Percentiles rank a stretch among this genome's conserved stretches.
Conservation (phyloP, 176 grass and related monocot species). For the Metroxylon sagu region DNA sequence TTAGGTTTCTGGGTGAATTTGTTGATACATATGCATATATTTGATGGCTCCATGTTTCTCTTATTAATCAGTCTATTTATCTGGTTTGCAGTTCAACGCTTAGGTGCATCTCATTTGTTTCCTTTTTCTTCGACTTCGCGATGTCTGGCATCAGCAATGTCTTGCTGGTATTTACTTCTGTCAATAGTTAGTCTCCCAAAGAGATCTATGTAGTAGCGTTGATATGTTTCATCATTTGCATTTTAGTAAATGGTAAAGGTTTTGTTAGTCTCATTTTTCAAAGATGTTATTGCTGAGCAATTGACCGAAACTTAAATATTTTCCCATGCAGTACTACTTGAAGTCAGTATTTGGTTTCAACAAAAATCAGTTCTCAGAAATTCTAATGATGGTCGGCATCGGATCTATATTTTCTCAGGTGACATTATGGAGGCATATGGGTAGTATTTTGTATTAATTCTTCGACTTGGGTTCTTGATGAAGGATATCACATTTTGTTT, state of each 20-base stretch:
- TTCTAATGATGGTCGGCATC: conserved; percentile 72
- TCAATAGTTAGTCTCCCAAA: background rate
- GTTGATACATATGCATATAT: too few species aligned
- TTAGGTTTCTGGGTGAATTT: too few species aligned
- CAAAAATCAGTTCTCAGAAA: conserved; percentile 85
- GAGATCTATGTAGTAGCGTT: too few species aligned
- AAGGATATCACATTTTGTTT: too few species aligned
- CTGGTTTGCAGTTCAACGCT: conserved; percentile 38
- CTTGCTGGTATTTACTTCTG: conserved; percentile 45
- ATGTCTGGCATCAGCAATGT: conserved; percentile 76
- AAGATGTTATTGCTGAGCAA: background rate
- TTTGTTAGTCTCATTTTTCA: too few species aligned
- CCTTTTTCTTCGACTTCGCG: conserved; percentile 80
- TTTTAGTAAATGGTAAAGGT: too few species aligned
- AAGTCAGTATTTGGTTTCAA: conserved; percentile 81
- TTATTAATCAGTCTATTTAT: too few species aligned
- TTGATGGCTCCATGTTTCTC: too few species aligned
- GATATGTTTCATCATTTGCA: too few species aligned
- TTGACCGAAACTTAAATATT: background rate
- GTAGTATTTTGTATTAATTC: too few species aligned
- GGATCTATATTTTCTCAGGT: conserved; percentile 89
- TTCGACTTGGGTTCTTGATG: too few species aligned
- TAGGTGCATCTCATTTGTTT: conserved; percentile 43
- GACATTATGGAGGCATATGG: background rate
- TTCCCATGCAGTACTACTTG: conserved; percentile 60